Base-by-base conservation (phyloP, 2,329 filamentous ascomycete genomes). In the Aspergillus intermedius region DNA sequence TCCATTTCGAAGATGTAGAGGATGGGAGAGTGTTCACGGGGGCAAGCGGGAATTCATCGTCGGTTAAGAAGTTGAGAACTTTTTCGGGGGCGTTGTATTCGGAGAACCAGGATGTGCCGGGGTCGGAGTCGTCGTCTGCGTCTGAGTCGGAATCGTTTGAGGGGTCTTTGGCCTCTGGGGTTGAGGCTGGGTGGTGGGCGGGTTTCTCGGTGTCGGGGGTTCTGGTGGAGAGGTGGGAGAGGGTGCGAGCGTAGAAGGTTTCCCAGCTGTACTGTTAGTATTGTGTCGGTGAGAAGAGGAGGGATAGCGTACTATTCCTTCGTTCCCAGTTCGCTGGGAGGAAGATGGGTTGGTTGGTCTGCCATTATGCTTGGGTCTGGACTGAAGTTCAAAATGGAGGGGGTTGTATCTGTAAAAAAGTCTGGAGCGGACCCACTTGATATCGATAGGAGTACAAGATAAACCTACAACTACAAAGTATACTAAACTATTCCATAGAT, bases 71-170 rank as follows among this genome's bases (percentile, higher is more conserved):
- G 8, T 74, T 68, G 21, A 95, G 70, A 51, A 95, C 82, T 63
- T 91, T 91, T 53, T 83, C 77, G 63, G 95, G 88, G 53, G 93
- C 93, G 62, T 86, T 83, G 28, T 89, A 87, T 72, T 97, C 93
- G 66, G 90, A 86, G 78, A 98, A 98, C 93, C 93, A 98, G 60
- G 93, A 83, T 25, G 90, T 95, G 57, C 91, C 91, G 51, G 86
- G 86, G 74, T 74, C 70, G 9, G 95, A 88, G 49, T 79, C 71
- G 8, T 87, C 82, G 71, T 94, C 82, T 53, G 79, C 68, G 71
- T 91, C 91, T 47, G 73, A 66, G 46, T 89, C 75, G 68, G 93
- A 86, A 56, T 74, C 77, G 17, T 72, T 91, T 62, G 65, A 67
- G 32, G 23, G 13, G 48, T 47, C 28, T 22, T 46, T 3, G 43